Percentiles rank a stretch among this genome's conserved stretches.
These are phyloP conservation scores for Pestalotiopsis sp. DNA, from an alignment of 2,329 filamentous ascomycete species.

Conservation along the genomic window DNA sequence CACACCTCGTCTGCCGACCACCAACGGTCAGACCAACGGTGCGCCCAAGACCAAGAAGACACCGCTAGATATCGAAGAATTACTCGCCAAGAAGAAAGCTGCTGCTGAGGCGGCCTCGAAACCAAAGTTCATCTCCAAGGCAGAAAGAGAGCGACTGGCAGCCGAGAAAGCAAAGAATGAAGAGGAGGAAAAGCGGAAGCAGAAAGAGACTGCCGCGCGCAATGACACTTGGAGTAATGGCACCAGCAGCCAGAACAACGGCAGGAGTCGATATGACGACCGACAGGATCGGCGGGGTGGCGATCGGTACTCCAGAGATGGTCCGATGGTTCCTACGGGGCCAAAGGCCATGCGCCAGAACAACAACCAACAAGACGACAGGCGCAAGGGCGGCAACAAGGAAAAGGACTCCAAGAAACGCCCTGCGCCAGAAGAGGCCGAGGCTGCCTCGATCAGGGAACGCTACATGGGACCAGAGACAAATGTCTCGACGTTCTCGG, in stretches of 20 bases:
- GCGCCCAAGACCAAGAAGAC: conserved; percentile 18
- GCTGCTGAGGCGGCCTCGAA: conserved; percentile 83
- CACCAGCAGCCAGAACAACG: conserved; percentile 8
- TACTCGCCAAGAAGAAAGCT: conserved; percentile 83
- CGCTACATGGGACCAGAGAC: conserved; percentile 91
- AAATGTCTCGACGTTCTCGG: conserved; percentile 82
- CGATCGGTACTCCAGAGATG: conserved; percentile 23
- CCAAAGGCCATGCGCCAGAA: conserved; percentile 67
- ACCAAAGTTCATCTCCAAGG: conserved; percentile 79
- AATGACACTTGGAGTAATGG: conserved; percentile 39
- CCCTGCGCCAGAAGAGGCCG: conserved; percentile 57
- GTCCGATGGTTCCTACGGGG: conserved; percentile 62
- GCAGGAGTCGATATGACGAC: conserved; percentile 22
- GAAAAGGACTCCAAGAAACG: conserved; percentile 37
- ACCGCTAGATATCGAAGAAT: conserved; percentile 82
- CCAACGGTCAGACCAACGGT: conserved; percentile 17
- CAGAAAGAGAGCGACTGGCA: conserved; percentile 72
- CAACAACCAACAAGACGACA: conserved; percentile 38
- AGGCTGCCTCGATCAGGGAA: conserved; percentile 74
- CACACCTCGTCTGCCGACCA: conserved; percentile 21
- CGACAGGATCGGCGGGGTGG: conserved; percentile 29
- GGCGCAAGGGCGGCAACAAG: conserved; percentile 33
- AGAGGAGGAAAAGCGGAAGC: conserved; percentile 40
- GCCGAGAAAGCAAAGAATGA: conserved; percentile 74
- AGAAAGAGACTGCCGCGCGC: conserved; percentile 21